phyloP scores from a whole-genome alignment of 768 basidiomycete species.

The Rhizopogon salebrosus region DNA sequence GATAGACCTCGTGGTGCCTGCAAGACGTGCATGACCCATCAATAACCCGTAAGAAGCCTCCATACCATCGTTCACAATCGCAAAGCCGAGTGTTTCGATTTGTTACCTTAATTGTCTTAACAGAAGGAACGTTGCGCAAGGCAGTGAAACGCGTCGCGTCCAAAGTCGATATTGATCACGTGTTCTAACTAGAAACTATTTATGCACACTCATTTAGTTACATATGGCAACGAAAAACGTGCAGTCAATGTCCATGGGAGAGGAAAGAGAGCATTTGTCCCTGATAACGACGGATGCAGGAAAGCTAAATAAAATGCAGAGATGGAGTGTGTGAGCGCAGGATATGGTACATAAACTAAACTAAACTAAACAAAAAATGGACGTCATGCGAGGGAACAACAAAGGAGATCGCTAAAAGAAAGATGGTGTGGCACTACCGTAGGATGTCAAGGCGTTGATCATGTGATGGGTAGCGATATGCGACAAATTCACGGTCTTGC shows the following conservation, averaged over 20 bases:
- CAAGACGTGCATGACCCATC: slow-evolving; percentile 1
- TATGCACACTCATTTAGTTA: too few species aligned
- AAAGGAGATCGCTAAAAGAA: not conserved
- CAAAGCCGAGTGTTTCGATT: not conserved
- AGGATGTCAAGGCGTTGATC: slow-evolving; percentile 61
- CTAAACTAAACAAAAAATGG: slow-evolving; percentile 13
- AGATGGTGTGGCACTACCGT: slow-evolving; percentile 27
- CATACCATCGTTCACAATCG: slow-evolving; percentile 3
- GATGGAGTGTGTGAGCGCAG: slow-evolving; percentile 10
- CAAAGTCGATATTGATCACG: slow-evolving; percentile 12
- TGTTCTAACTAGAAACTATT: not conserved
- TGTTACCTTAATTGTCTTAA: not conserved
- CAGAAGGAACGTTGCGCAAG: slow-evolving; percentile 1
- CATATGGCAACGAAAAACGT: slow-evolving; percentile 12
- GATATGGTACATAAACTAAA: slow-evolving; percentile 3
- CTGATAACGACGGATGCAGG: slow-evolving; percentile 4
- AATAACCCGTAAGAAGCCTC: not conserved
- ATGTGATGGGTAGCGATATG: slow-evolving; percentile 81
- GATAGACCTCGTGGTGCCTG: slow-evolving; percentile 83
- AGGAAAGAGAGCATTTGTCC: slow-evolving; percentile 11
- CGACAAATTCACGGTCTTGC: slow-evolving; percentile 82
- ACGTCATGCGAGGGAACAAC: slow-evolving; percentile 1
- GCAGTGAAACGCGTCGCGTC: slow-evolving; percentile 1
- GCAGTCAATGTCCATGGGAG: slow-evolving; percentile 23
- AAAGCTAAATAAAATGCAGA: slow-evolving; percentile 16